Evolutionary conservation across 192 early-diverging fungal genomes (phyloP).

Genomic region (Entophlyctis helioformis): DNA sequence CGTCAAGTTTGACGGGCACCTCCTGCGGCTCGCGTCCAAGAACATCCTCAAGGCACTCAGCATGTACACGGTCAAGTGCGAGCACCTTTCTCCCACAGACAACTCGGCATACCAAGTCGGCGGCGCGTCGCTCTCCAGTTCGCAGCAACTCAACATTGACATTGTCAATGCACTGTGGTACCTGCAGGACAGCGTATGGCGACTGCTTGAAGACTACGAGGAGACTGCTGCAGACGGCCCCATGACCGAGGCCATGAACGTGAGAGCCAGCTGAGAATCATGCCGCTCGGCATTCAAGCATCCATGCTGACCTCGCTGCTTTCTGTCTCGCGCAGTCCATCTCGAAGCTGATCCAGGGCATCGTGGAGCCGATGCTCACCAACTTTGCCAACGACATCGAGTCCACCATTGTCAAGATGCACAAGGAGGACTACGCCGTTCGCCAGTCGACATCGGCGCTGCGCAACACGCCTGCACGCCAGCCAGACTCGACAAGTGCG

Average conservation of each 20-base stretch:
- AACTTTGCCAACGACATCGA: slow-evolving; percentile 43
- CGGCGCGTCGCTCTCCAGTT: too few relatives aligned
- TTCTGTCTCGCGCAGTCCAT: too few relatives aligned
- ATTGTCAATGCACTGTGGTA: slow-evolving; percentile 44
- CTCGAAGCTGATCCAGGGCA: slow-evolving; percentile 37
- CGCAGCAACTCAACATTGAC: slow-evolving; percentile 45
- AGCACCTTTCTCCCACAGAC: too few relatives aligned
- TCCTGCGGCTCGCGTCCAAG: slow-evolving; percentile 34
- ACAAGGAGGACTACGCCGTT: slow-evolving; percentile 45
- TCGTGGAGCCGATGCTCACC: slow-evolving; percentile 38
- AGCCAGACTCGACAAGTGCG: slow-evolving; percentile 19
- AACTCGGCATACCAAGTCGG: too few relatives aligned
- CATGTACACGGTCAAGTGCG: slow-evolving; percentile 44
- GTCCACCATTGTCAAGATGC: slow-evolving; percentile 41
- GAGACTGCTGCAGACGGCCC: slow-evolving; percentile 23
- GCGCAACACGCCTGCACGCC: too few relatives aligned
- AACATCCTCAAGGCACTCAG: slow-evolving; percentile 47
- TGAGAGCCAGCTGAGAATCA: too few relatives aligned
- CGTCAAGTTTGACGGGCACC: slow-evolving; percentile 45
- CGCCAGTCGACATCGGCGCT: too few relatives aligned
- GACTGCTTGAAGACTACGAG: slow-evolving; percentile 43
- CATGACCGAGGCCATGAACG: too few relatives aligned
- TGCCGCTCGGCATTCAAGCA: too few relatives aligned
- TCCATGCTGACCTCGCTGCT: too few relatives aligned
- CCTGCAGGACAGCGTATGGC: slow-evolving; percentile 50